Evolutionary conservation across 2,329 filamentous ascomycete species (phyloP), one percentile per base, ranked within the genome.

Genomic region (Nemania bipapillata): DNA sequence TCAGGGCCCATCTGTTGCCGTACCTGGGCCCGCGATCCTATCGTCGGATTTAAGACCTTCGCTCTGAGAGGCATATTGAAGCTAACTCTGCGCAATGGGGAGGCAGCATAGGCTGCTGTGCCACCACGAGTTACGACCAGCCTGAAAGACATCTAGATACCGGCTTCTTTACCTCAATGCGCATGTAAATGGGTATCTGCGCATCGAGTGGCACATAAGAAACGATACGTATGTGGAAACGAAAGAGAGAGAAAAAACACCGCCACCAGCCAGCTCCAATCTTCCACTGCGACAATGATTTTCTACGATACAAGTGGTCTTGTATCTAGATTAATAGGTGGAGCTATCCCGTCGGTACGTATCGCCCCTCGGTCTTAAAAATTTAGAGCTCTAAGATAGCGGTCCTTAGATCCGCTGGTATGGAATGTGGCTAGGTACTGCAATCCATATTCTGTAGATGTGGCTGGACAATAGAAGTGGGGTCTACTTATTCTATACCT

Each of bases 41-140:
- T 84, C 60, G 86, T 86, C 73, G 89, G 84, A 79, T 87, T 86
- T 77, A 86, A 82, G 73, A 94, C 86, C 81, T 92, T 95, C 70
- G 92, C 92, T 84, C 89, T 90, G 72, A 97, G 86, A 79, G 93
- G 93, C 93, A 97, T 97, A 70, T 80, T 80, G 77, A 83, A 77
- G 73, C 76, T 79, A 71, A 76, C 79, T 79, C 79, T 79, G 72
- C 80, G 82, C 78, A 81, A 79, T 69, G 80, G 77, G 75, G 77
- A 81, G 74, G 80, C 77, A 79, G 81, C 77, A 75, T 81, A 80
- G 72, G 83, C 84, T 76, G 84, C 84, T 73, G 82, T 79, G 77
- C 84, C 85, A 81, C 86, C 86, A 79, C 87, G 85, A 75, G 81
- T 77, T 75, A 82, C 80, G 73, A 89, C 79, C 66, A 84, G 80